Conservation (phyloP, 306 rosid genomes). For the Cicer chorassanicum region DNA sequence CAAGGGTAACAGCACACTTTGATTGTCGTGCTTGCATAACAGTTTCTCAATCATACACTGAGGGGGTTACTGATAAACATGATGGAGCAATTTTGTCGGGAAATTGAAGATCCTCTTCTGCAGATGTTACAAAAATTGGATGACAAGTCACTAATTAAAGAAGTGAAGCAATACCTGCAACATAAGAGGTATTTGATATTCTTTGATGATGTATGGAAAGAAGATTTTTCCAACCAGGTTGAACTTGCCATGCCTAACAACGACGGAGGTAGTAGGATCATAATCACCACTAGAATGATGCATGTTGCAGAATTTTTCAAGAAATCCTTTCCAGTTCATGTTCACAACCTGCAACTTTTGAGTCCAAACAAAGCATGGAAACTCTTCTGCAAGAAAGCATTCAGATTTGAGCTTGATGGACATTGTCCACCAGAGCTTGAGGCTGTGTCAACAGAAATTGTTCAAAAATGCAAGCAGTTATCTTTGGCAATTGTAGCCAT, state of each 20-base stretch:
- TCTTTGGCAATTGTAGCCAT: slow-evolving; percentile 30
- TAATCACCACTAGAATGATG: slow-evolving; percentile 31
- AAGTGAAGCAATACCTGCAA: slow-evolving; percentile 15
- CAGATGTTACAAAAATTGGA: slow-evolving; percentile 5
- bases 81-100: slow-evolving; percentile 23
- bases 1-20: background rate
- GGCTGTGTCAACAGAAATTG: background rate
- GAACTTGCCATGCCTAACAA: background rate
- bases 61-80: background rate
- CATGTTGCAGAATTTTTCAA: slow-evolving; percentile 4
- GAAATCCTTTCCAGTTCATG: slow-evolving; percentile 9
- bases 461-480: slow-evolving; percentile 15
- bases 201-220: slow-evolving; percentile 33
- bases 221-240: slow-evolving; percentile 10
- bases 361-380: slow-evolving; percentile 10
- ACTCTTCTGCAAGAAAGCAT: slow-evolving; percentile 25
- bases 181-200: slow-evolving; percentile 27
- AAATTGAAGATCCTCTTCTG: background rate
- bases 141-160: background rate
- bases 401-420: background rate
- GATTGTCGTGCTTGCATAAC: slow-evolving; percentile 7
- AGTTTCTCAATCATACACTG: slow-evolving; percentile 25
- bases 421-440: slow-evolving; percentile 3
- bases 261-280: slow-evolving; percentile 8
- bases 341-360: slow-evolving; percentile 1